These are phyloP conservation scores for Aspergillus spinulosporus DNA, from an alignment of 2,329 filamentous ascomycete genomes.

Conservation along the genomic window DNA sequence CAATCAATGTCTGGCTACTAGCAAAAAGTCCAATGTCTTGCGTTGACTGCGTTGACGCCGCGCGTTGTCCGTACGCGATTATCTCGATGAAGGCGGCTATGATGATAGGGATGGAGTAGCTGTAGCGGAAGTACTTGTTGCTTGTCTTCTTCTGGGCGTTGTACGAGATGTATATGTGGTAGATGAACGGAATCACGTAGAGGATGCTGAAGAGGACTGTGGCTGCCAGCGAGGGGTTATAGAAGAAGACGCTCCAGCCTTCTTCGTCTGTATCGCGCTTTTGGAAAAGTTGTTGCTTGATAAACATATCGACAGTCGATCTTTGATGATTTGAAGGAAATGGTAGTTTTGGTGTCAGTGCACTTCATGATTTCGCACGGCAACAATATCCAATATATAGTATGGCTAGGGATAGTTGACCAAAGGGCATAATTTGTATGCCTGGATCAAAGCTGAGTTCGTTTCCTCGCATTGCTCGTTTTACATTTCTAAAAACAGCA, in stretches of 20 bases:
- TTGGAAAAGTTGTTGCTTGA: not conserved
- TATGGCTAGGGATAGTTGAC: too few species aligned
- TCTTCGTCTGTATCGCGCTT: constrained; percentile 1
- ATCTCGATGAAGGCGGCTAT: constrained; percentile 48
- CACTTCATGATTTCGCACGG: not conserved
- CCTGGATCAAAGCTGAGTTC: not conserved
- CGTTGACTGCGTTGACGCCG: constrained; percentile 29
- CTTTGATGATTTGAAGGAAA: not conserved
- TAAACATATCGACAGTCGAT: not conserved
- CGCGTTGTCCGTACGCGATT: constrained; percentile 45
- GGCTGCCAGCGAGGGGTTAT: constrained; percentile 46
- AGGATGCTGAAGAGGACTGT: constrained; percentile 46
- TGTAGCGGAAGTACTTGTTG: constrained; percentile 28
- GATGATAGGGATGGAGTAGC: constrained; percentile 47
- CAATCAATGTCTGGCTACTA: constrained; percentile 44
- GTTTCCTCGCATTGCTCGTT: not conserved
- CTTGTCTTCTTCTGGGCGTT: constrained; percentile 39
- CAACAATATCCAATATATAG: not conserved
- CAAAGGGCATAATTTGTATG: not conserved
- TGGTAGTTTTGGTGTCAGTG: not conserved
- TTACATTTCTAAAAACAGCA: not conserved
- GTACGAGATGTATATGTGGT: constrained; percentile 45
- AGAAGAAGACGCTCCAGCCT: constrained; percentile 42
- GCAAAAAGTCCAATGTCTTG: constrained; percentile 42
- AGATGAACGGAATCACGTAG: constrained; percentile 42